Percentiles rank a stretch among this genome's conserved stretches.
Conservation (phyloP, 202 grass and related monocot genomes). For the Dendrocalamus latiflorus region DNA sequence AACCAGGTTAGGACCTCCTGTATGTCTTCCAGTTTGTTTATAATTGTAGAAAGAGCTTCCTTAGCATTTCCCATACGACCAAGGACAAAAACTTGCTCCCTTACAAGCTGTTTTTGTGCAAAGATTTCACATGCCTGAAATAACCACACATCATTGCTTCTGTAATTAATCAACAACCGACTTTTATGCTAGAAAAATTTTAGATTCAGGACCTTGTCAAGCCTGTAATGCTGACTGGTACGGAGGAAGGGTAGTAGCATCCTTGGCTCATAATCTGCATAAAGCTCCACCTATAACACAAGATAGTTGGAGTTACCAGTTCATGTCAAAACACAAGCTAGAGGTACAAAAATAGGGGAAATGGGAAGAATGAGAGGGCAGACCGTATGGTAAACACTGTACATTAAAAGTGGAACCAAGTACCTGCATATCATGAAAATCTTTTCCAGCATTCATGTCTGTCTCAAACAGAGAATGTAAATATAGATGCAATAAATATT, state of each 20-base stretch:
- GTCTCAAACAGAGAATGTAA: conserved; percentile 87
- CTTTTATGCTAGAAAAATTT: too few species aligned
- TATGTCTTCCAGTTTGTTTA: too few species aligned
- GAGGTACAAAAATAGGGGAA: not conserved
- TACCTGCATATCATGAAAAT: conserved; percentile 98
- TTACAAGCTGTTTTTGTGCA: too few species aligned
- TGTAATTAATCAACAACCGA: too few species aligned
- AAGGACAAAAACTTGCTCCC: too few species aligned
- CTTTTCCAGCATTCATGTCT: conserved; percentile 82
- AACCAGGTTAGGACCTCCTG: too few species aligned
- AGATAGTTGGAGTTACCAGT: conserved; percentile 14
- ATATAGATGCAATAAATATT: too few species aligned
- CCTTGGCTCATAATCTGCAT: conserved; percentile 83
- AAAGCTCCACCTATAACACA: conserved; percentile 72
- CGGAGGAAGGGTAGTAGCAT: conserved; percentile 93
- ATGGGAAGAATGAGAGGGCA: not conserved
- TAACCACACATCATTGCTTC: too few species aligned
- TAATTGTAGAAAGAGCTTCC: too few species aligned
- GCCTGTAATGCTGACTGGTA: conserved; percentile 91
- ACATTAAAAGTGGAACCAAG: not conserved
- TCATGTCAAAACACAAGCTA: not conserved
- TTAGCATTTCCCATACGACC: too few species aligned
- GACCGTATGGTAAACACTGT: not conserved
- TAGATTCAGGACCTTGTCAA: too few species aligned
- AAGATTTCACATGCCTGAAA: too few species aligned